A percentile compares a stretch with the other conserved stretches of the same genome.
phyloP scores from a whole-genome alignment of 495 filamentous ascomycete species.

The Acidiella bohemica region DNA sequence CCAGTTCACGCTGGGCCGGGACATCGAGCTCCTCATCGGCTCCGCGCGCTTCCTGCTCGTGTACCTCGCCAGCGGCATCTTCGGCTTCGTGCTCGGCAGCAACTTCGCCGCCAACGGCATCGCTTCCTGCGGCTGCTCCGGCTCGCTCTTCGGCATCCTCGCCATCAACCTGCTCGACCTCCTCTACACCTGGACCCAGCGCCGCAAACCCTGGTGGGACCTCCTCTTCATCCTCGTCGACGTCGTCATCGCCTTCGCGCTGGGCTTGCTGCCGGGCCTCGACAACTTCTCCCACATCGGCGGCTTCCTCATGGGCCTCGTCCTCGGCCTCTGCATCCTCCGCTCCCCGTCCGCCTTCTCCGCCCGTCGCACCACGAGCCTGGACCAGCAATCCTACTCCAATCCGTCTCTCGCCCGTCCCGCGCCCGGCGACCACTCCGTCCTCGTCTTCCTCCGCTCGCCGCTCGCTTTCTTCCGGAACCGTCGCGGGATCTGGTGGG shows the following conservation, averaged over 20 bases:
- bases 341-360: constrained; percentile 62
- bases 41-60: constrained; percentile 72
- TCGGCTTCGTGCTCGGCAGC: constrained; percentile 88
- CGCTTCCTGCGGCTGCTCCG: constrained; percentile 77
- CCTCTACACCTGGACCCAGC: constrained; percentile 76
- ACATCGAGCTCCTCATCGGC: constrained; percentile 84
- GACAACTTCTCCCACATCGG: constrained; percentile 98
- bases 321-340: constrained; percentile 71
- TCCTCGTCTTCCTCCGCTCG: constrained; percentile 48
- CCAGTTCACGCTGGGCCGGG: constrained; percentile 71
- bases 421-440: constrained; percentile 14
- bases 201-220: constrained; percentile 60
- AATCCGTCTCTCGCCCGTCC: neutral
- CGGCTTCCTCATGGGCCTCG: constrained; percentile 85
- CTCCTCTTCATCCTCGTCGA: constrained; percentile 73
- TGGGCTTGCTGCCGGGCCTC: constrained; percentile 81
- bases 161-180: constrained; percentile 80
- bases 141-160: constrained; percentile 78
- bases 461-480: constrained; percentile 81
- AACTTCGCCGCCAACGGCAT: constrained; percentile 75
- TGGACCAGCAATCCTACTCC: neutral
- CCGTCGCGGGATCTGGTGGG: constrained; percentile 89
- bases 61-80: constrained; percentile 84
- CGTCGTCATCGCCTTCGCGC: constrained; percentile 75
- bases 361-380: constrained; percentile 50